Evolutionary conservation across 768 basidiomycete species (phyloP), one percentile per base, ranked within the genome.

Genomic region (Calocera viscosa): DNA sequence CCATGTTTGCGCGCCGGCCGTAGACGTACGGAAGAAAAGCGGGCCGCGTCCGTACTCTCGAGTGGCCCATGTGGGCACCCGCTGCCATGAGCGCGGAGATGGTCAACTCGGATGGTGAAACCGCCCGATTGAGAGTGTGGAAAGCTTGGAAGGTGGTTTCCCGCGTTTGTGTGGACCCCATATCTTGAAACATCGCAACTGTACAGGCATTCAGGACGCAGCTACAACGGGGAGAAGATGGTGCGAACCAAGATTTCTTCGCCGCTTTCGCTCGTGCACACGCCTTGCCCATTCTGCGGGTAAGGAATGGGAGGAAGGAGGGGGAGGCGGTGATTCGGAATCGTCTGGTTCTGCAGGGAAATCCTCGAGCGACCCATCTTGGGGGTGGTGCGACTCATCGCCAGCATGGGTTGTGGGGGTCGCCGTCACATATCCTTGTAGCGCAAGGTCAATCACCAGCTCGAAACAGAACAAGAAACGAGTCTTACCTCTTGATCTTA

Each of bases 11-110:
- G 66, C 96, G 90, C 17, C 85, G 84, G 68, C 94, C 96, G 74
- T 96, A 97, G 38, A 94, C 87, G 75, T 94, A 95, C 33, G 94
- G 90, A 71, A 88, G 80, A 72, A 93, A 94, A 75, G 91, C 90
- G n/a, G n/a, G n/a, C n/a, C n/a, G n/a, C n/a, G n/a, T n/a, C n/a
- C n/a, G n/a, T n/a, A n/a, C n/a, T n/a, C n/a, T n/a, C n/a, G n/a
- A n/a, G n/a, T n/a, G n/a, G n/a, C n/a, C n/a, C n/a, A n/a, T n/a
- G n/a, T n/a, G n/a, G n/a, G n/a, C n/a, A n/a, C n/a, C n/a, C n/a
- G n/a, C n/a, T n/a, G n/a, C n/a, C n/a, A n/a, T n/a, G n/a, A 99
- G 86, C 60, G 94, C 88, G 1, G 94, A 95, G 63, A 93, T 80
- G 1, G 95, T 91, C 65, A 87, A 79, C 68, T 89, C 80, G 53